phyloP scores from a whole-genome alignment of 2,329 filamentous ascomycete genomes.

The Hypoxylon sp. region DNA sequence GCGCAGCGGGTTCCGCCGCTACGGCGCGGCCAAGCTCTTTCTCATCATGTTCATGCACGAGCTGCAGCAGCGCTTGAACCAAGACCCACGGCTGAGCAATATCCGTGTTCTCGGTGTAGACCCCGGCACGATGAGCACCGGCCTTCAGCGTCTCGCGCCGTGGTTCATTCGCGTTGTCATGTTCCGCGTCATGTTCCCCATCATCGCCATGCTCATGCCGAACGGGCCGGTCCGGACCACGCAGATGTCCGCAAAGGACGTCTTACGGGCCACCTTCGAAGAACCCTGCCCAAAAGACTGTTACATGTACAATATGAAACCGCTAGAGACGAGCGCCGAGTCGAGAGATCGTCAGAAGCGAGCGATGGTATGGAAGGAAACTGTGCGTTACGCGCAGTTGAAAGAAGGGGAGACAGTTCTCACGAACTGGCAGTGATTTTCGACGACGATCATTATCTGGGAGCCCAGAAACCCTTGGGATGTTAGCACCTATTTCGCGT shows the following conservation, averaged over 20 bases:
- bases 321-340: slow-evolving; percentile 3
- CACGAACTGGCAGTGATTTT: slow-evolving; percentile 6
- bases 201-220: slow-evolving; percentile 8
- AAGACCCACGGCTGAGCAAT: slow-evolving; percentile 46
- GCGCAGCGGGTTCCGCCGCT: slow-evolving; percentile 46
- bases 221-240: slow-evolving; percentile 5
- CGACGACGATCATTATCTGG: no score
- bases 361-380: slow-evolving; percentile 18
- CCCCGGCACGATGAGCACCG: slow-evolving; percentile 47
- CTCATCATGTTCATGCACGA: slow-evolving; percentile 50
- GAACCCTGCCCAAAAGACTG: not conserved
- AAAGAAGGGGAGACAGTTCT: slow-evolving; percentile 9
- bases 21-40: slow-evolving; percentile 52
- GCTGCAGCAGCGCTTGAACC: slow-evolving; percentile 46
- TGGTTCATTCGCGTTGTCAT: slow-evolving; percentile 14
- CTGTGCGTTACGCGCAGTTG: slow-evolving; percentile 5
- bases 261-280: slow-evolving; percentile 5
- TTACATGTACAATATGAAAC: not conserved
- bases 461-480: no score
- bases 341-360: slow-evolving; percentile 1
- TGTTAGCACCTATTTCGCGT: no score
- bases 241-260: not conserved
- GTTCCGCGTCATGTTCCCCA: slow-evolving; percentile 13
- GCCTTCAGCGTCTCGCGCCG: slow-evolving; percentile 35
- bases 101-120: slow-evolving; percentile 50